These are phyloP conservation scores for Vachellia collinsii DNA, from an alignment of 306 rosid species.

Conservation along the genomic window DNA sequence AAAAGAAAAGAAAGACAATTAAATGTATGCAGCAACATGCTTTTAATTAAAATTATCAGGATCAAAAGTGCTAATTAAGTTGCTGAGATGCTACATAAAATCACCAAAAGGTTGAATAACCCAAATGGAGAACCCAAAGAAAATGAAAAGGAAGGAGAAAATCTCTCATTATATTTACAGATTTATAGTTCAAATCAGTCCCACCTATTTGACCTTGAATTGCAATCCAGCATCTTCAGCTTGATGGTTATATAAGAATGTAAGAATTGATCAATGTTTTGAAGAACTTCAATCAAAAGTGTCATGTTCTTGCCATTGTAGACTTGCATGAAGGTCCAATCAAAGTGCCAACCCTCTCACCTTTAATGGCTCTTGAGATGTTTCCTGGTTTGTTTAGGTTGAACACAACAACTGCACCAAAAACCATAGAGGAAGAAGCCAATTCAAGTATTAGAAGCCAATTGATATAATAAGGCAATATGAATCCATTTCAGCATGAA, in stretches of 20 bases:
- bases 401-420: constrained; percentile 84
- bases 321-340: constrained; percentile 71
- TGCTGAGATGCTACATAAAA: not conserved
- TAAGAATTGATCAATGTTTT: constrained; percentile 21
- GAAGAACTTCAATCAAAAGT: constrained; percentile 22
- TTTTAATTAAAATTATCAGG: not conserved
- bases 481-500: constrained; percentile 9
- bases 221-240: constrained; percentile 34
- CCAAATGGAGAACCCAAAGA: not conserved
- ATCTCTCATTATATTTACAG: constrained; percentile 43
- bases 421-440: constrained; percentile 11
- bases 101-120: not conserved
- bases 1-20: not conserved
- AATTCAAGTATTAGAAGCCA: constrained; percentile 16
- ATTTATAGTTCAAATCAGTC: constrained; percentile 9
- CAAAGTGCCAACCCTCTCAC: constrained; percentile 88
- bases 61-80: not conserved
- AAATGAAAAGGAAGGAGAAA: not conserved
- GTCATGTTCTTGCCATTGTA: constrained; percentile 55
- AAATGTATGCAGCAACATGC: not conserved
- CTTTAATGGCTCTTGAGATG: constrained; percentile 84
- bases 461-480: too few relatives aligned
- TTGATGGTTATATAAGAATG: constrained; percentile 22
- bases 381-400: constrained; percentile 85
- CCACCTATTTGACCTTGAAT: constrained; percentile 5